Evolutionary conservation across 1,139 yeast genomes (phyloP).

Genomic region (Scheffersomyces titani): DNA sequence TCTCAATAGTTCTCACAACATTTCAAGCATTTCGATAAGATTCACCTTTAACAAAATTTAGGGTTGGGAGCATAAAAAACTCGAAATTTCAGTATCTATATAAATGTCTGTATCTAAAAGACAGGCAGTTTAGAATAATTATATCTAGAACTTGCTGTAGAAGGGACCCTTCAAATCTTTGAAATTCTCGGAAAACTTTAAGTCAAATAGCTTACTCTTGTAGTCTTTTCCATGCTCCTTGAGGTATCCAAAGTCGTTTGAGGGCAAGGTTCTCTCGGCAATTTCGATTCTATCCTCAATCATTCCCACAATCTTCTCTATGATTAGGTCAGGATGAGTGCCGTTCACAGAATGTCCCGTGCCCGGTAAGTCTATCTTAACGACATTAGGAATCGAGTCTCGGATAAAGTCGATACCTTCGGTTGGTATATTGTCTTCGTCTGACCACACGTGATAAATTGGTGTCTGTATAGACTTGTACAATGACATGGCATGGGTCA

Average conservation of each 20-base stretch:
- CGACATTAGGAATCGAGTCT: conserved; percentile 20
- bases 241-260: not conserved
- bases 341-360: not conserved
- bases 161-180: not conserved
- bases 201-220: not conserved
- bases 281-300: not conserved
- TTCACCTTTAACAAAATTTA: too few species aligned
- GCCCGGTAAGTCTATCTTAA: not conserved
- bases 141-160: not conserved
- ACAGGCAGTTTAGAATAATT: not conserved
- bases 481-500: conserved; percentile 31
- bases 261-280: not conserved
- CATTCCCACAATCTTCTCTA: not conserved
- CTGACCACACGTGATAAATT: conserved; percentile 51
- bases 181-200: not conserved
- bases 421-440: conserved; percentile 56
- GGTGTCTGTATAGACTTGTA: conserved; percentile 44
- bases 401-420: conserved; percentile 34
- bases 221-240: not conserved
- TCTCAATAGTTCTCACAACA: not conserved
- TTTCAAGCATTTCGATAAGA: too few species aligned
- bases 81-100: too few species aligned
- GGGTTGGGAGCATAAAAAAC: too few species aligned
- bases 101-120: not conserved
- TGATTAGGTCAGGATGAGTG: not conserved